Evolutionary conservation across 495 filamentous ascomycete species (phyloP).

Genomic region (Aspergillus saccharolyticus): DNA sequence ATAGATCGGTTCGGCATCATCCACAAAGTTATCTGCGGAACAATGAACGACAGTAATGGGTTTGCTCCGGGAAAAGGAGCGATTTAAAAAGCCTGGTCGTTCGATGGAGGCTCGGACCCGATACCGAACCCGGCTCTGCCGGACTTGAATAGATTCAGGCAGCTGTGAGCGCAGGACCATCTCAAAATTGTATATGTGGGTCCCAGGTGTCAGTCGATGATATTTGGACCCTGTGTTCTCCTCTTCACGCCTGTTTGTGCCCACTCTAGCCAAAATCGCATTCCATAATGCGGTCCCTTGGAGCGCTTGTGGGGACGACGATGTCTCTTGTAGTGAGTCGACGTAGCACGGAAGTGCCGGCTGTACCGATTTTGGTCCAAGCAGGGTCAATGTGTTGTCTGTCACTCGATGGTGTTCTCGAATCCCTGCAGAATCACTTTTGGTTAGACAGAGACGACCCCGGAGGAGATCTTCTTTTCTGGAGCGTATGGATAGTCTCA

Average conservation of each 20-base stretch:
- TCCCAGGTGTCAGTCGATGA: constrained; percentile 7
- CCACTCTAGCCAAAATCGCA: neutral
- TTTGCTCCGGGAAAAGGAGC: constrained; percentile 11
- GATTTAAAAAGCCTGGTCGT: constrained; percentile 8
- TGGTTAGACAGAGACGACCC: neutral
- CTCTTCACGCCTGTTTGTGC: neutral
- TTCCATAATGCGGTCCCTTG: constrained; percentile 5
- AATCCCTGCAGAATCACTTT: constrained; percentile 1
- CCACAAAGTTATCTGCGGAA: constrained; percentile 11
- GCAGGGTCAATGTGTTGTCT: constrained; percentile 8
- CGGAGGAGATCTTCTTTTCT: neutral
- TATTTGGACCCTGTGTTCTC: neutral
- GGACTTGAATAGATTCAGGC: constrained; percentile 11
- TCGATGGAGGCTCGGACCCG: constrained; percentile 10
- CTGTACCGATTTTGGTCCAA: neutral
- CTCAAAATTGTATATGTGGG: constrained; percentile 12
- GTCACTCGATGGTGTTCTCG: constrained; percentile 7
- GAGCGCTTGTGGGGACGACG: neutral
- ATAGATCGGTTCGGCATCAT: constrained; percentile 17
- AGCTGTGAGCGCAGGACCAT: constrained; percentile 12
- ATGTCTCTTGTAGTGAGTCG: neutral
- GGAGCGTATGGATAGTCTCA: neutral
- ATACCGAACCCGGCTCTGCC: constrained; percentile 10
- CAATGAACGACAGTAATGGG: constrained; percentile 9
- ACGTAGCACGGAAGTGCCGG: neutral